Evolutionary conservation across 371 early-diverging fungal species (phyloP).

Genomic region (Mucor piriformis): DNA sequence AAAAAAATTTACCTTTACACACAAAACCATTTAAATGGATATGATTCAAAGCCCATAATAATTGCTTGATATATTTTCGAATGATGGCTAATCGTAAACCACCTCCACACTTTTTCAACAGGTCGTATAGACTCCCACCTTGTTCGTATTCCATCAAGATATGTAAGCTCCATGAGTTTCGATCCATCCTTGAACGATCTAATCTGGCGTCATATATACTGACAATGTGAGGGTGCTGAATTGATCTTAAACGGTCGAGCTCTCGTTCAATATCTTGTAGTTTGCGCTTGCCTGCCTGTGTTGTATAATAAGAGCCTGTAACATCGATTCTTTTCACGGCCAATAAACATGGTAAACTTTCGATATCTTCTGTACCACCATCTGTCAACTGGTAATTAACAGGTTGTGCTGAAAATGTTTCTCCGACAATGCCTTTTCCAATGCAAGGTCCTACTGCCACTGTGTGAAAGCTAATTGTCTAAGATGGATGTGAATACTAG

Average conservation of each 20-base stretch:
- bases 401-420: constrained; percentile 47
- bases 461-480: constrained; percentile 44
- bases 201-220: constrained; percentile 60
- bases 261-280: constrained; percentile 66
- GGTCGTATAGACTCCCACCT: constrained; percentile 48
- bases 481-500: not conserved
- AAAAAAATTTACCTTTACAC: constrained; percentile 65
- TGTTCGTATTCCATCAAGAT: constrained; percentile 59
- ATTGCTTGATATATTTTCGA: constrained; percentile 61
- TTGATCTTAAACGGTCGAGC: constrained; percentile 55
- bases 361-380: constrained; percentile 23
- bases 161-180: constrained; percentile 55
- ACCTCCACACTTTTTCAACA: constrained; percentile 54
- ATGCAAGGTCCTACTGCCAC: constrained; percentile 47
- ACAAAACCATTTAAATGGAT: constrained; percentile 62
- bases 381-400: constrained; percentile 34
- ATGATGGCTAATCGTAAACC: constrained; percentile 51
- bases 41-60: constrained; percentile 59
- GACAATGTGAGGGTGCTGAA: constrained; percentile 59
- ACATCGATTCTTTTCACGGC: constrained; percentile 43
- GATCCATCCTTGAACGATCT: constrained; percentile 37
- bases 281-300: constrained; percentile 59
- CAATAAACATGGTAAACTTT: constrained; percentile 33
- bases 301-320: constrained; percentile 46
- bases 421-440: constrained; percentile 41